Conservation (phyloP, 805 yeast species). For the Schizosaccharomyces japonicus region DNA sequence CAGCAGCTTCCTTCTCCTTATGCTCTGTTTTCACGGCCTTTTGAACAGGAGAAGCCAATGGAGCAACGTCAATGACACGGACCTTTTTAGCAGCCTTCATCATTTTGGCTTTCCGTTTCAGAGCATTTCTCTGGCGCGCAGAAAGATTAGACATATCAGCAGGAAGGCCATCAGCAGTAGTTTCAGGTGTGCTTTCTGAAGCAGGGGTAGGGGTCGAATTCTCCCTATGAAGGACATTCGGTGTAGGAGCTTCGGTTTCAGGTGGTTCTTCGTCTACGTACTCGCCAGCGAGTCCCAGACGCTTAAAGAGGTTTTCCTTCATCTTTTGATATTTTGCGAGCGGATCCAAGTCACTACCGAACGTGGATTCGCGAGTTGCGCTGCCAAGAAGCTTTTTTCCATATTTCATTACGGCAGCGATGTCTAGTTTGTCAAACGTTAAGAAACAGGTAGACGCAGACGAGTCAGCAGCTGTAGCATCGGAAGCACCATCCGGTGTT, state of each 20-base stretch:
- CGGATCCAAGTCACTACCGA: slow-evolving; percentile 20
- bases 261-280: slow-evolving; percentile 15
- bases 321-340: slow-evolving; percentile 25
- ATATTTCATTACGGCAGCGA: slow-evolving; percentile 17
- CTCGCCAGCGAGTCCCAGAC: slow-evolving; percentile 23
- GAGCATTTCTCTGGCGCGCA: slow-evolving; percentile 73
- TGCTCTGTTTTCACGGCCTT: slow-evolving; percentile 4
- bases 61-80: slow-evolving; percentile 12
- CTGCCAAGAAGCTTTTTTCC: slow-evolving; percentile 36
- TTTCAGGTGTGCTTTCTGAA: slow-evolving; percentile 5
- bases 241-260: not conserved
- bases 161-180: slow-evolving; percentile 7
- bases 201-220: slow-evolving; percentile 10
- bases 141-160: slow-evolving; percentile 23
- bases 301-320: slow-evolving; percentile 21
- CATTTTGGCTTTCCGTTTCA: slow-evolving; percentile 67
- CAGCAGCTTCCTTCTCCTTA: slow-evolving; percentile 5
- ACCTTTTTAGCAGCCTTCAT: slow-evolving; percentile 17
- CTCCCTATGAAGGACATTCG: too few species aligned
- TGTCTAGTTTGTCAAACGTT: slow-evolving; percentile 17
- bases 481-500: too few species aligned
- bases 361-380: slow-evolving; percentile 28
- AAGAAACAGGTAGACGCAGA: too few species aligned
- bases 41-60: slow-evolving; percentile 1
- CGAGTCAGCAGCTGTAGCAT: too few species aligned